These are phyloP conservation scores for Chionographis japonica DNA, from an alignment of 106 monocot genomes.

Conservation along the genomic window DNA sequence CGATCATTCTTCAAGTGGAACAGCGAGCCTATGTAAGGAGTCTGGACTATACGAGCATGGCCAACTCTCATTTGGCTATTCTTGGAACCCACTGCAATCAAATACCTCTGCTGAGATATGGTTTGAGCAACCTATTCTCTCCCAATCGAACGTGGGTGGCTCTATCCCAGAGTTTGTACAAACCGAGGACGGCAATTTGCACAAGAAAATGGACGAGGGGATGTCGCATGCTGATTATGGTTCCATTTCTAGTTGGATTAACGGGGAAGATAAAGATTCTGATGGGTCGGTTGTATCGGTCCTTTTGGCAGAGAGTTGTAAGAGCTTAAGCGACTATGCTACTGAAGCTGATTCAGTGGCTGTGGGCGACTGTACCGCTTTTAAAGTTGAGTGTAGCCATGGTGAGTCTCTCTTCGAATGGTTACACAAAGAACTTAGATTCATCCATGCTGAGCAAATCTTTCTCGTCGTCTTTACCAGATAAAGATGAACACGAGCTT, in stretches of 20 bases:
- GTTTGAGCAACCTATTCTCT: slow-evolving; percentile 9
- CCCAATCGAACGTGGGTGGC: slow-evolving; percentile 7
- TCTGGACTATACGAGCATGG: slow-evolving; percentile 1
- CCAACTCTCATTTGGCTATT: background rate
- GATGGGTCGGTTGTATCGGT: slow-evolving; percentile 35
- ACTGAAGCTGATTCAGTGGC: slow-evolving; percentile 27
- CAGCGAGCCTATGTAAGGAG: slow-evolving; percentile 4
- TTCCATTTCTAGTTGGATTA: background rate
- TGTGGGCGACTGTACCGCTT: slow-evolving; percentile 11
- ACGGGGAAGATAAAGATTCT: slow-evolving; percentile 28
- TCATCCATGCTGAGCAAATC: no score
- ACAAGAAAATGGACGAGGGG: slow-evolving; percentile 8
- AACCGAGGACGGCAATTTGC: slow-evolving; percentile 5
- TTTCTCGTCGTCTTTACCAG: background rate
- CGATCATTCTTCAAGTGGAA: slow-evolving; percentile 20
- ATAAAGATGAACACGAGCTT: slow-evolving; percentile 26
- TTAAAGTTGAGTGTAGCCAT: slow-evolving; percentile 8
- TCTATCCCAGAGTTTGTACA: slow-evolving; percentile 1
- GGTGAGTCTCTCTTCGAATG: background rate
- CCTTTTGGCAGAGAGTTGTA: slow-evolving; percentile 26
- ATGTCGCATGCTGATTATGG: slow-evolving; percentile 4
- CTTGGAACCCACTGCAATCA: slow-evolving; percentile 11
- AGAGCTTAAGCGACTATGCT: slow-evolving; percentile 25
- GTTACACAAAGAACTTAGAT: no score
- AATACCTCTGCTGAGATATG: background rate